These are phyloP conservation scores for Colletotrichum filicis DNA, from an alignment of 2,329 filamentous ascomycete genomes.

Conservation along the genomic window DNA sequence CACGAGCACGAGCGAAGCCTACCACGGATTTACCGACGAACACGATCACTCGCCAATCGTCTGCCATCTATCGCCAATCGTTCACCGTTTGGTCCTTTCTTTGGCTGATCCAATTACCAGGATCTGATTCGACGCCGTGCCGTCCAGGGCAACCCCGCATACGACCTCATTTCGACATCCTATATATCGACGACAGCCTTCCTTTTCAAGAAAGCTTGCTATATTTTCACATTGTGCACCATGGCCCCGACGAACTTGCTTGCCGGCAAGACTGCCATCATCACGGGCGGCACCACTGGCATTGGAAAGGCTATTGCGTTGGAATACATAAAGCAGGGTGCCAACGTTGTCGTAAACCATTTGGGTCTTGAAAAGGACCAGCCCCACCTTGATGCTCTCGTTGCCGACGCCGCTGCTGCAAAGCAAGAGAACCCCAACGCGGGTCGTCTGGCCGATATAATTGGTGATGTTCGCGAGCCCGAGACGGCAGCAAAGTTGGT, in stretches of 20 bases:
- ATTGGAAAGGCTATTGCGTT: conserved; percentile 89
- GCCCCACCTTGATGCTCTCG: conserved; percentile 62
- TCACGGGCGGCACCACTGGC: conserved; percentile 87
- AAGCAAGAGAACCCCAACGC: conserved; percentile 54
- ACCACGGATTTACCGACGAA: background rate
- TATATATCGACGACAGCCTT: background rate
- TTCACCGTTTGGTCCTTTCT: background rate
- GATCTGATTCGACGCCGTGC: background rate
- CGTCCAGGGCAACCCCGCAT: conserved; percentile 4
- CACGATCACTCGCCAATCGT: background rate
- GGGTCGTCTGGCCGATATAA: conserved; percentile 72
- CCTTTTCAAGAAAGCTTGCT: background rate
- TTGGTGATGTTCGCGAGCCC: conserved; percentile 82
- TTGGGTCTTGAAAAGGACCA: conserved; percentile 68
- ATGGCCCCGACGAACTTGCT: conserved; percentile 68
- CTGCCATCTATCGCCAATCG: background rate
- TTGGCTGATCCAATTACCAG: background rate
- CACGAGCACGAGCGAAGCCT: background rate
- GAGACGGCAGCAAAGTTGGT: conserved; percentile 78
- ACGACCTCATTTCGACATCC: conserved; percentile 4
- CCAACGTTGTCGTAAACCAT: conserved; percentile 84
- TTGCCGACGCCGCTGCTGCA: conserved; percentile 62
- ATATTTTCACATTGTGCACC: background rate
- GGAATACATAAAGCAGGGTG: conserved; percentile 81
- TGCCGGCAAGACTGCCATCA: conserved; percentile 80